Evolutionary conservation across 2,329 filamentous ascomycete species (phyloP).

Genomic region (Colletotrichum cereale): DNA sequence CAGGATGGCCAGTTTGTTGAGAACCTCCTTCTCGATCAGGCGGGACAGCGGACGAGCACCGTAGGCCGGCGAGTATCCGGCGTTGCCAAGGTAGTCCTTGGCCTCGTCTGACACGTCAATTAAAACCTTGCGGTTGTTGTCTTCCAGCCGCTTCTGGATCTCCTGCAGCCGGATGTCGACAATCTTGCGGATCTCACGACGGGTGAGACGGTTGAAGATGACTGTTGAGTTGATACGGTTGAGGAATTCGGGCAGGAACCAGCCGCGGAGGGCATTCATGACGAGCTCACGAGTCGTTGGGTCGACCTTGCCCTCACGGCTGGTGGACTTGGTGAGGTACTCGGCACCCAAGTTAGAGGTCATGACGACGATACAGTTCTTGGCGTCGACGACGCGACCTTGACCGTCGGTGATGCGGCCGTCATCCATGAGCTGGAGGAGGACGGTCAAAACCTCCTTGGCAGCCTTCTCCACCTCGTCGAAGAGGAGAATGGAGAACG

Average conservation of each 20-base stretch:
- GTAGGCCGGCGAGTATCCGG: constrained; percentile 95
- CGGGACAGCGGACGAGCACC: constrained; percentile 89
- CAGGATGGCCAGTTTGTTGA: constrained; percentile 92
- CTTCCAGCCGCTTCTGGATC: constrained; percentile 89
- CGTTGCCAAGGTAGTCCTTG: constrained; percentile 91
- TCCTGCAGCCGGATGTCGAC: constrained; percentile 90
- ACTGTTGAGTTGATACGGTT: constrained; percentile 97
- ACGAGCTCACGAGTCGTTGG: constrained; percentile 87
- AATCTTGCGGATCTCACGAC: constrained; percentile 91
- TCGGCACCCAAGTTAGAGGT: constrained; percentile 97
- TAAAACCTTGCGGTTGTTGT: constrained; percentile 86
- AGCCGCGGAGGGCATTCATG: constrained; percentile 90
- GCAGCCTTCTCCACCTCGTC: constrained; percentile 99
- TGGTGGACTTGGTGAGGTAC: constrained; percentile 84
- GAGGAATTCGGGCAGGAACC: constrained; percentile 98
- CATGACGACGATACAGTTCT: constrained; percentile 99
- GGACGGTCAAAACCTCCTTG: constrained; percentile 95
- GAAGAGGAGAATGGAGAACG: constrained; percentile 97
- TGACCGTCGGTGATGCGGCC: constrained; percentile 98
- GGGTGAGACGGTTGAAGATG: constrained; percentile 97
- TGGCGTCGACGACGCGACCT: constrained; percentile 92
- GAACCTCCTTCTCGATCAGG: constrained; percentile 96
- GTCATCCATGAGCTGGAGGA: constrained; percentile 99
- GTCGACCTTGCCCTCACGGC: constrained; percentile 87
- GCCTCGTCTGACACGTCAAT: constrained; percentile 88